Evolutionary conservation across 1,284 basidiomycete species (phyloP), one percentile per base, ranked within the genome.

Genomic region (Malassezia restricta): DNA sequence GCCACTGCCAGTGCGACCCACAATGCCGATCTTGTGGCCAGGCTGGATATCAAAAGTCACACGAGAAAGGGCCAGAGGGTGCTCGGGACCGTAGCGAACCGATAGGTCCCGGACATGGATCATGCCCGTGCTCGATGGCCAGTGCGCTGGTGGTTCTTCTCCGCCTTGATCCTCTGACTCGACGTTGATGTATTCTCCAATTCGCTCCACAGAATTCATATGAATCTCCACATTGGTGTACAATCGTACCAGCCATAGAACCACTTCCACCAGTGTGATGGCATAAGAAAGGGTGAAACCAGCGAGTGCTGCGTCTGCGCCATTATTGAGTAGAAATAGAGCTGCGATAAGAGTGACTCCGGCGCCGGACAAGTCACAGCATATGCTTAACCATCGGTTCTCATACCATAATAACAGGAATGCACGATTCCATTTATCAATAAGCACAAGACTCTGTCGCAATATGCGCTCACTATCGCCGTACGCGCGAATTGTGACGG

Each of bases 1-100:
- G 42, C 87, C 87, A 24, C 76, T 76, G 14, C 92, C 91, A 0
- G 90, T 94, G 43, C 87, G 78, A 12, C 71, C 69, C 4, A 72
- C 65, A 39, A 71, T 70, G 28, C 71, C 72, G 54, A 74, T 61
- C 53, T 72, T 73, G 46, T 73, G 64, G 7, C 71, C 64, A 6
- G 72, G 60, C 49, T 58, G 49, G 33, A 73, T 64, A 27, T 63
- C 61, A 38, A 74, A 67, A 14, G 62, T 56, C 37, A 74, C 66
- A 12, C 55, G 55, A 28, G 66, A 58, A 27, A 74, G 57, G 8
- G 69, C 72, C 2, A 57, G 63, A 5, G 68, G 67, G 51, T 73
- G 63, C 53, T 74, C 68, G 27, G 68, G 60, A 6, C 68, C 63
- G 55, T 74, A 74, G 20, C 71, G 64, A 15, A 66, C 72, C 12